Base-by-base conservation (phyloP, 2,329 filamentous ascomycete genomes). In the Cladosporium sphaerospermum region DNA sequence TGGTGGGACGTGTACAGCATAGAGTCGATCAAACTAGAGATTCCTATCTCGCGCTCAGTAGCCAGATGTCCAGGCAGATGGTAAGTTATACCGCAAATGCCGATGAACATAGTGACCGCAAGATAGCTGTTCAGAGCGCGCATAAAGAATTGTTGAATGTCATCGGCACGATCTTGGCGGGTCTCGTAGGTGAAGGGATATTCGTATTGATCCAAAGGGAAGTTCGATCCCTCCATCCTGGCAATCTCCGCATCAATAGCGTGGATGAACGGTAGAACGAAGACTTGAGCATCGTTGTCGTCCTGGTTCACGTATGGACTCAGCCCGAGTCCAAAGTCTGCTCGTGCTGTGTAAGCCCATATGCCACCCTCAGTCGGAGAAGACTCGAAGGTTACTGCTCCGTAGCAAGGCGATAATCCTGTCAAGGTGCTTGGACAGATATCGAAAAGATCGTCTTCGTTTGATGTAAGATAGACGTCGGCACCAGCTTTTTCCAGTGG, bases 341-440 rank as follows among this genome's bases (percentile, higher is more conserved):
- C 83, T 53, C 88, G 78, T 23, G 96, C 76, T 0, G 88, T 91
- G 66, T 96, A 96, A 69, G 93, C 93, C 91, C 91, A 96, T 39
- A 80, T 69, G 1, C 79, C 79, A 8, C 88, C 88, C 71, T 93
- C 84, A 2, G 70, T 77, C 0, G 89, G 88, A 4, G 88, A 95
- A 0, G 85, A 85, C 52, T 82, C 75, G 72, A 95, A 92, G 4
- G 86, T 81, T 1, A 86, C 79, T 8, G 86, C 89, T 18, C 81
- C 86, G 64, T 85, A 90, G 68, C 88, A 93, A 1, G 70, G 72
- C 13, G 85, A 86, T 1, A 86, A 82, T 13, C 87, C 88, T 18
- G 74, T 65, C 55, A 78, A 62, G 2, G 73, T 73, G 56, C 73
- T 74, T 18, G 77, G 78, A 65, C 89, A 95, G 31, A 78, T 73